Conservation (phyloP, 2,329 filamentous ascomycete genomes). For the Cercospora sojina region DNA sequence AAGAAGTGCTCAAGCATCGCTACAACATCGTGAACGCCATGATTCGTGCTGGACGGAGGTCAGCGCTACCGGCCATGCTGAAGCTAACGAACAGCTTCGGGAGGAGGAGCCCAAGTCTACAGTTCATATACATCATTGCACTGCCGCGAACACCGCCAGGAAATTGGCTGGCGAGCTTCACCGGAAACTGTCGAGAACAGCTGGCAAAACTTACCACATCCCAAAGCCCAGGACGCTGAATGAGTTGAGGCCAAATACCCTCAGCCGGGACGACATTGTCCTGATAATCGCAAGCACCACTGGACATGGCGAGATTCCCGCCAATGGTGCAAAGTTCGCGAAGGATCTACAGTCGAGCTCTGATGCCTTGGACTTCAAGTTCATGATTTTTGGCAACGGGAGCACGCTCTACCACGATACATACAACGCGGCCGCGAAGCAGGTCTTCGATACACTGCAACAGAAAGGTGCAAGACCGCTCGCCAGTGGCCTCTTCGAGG, state of each 20-base stretch:
- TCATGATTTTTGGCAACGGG: constrained; percentile 13
- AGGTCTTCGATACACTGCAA: background rate
- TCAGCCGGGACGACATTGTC: background rate
- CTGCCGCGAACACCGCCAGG: constrained; percentile 4
- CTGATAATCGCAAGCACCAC: constrained; percentile 13
- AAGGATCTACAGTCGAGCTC: background rate
- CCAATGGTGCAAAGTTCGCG: background rate
- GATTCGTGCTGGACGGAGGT: background rate
- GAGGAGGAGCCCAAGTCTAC: background rate
- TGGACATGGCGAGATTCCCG: constrained; percentile 7
- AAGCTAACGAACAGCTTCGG: background rate
- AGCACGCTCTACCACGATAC: constrained; percentile 5
- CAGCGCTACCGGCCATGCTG: background rate
- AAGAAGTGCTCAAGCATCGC: background rate
- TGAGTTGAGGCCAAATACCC: background rate
- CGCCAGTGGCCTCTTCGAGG: background rate
- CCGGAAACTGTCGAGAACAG: background rate
- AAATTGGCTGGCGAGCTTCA: constrained; percentile 8
- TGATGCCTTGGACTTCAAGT: background rate
- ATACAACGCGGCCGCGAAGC: constrained; percentile 12
- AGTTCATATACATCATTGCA: constrained; percentile 12
- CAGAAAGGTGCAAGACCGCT: background rate
- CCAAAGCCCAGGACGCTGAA: background rate
- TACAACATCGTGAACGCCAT: background rate
- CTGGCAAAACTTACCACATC: background rate